Evolutionary conservation across 2,329 filamentous ascomycete genomes (phyloP).

Genomic region (Colletotrichum magnum): DNA sequence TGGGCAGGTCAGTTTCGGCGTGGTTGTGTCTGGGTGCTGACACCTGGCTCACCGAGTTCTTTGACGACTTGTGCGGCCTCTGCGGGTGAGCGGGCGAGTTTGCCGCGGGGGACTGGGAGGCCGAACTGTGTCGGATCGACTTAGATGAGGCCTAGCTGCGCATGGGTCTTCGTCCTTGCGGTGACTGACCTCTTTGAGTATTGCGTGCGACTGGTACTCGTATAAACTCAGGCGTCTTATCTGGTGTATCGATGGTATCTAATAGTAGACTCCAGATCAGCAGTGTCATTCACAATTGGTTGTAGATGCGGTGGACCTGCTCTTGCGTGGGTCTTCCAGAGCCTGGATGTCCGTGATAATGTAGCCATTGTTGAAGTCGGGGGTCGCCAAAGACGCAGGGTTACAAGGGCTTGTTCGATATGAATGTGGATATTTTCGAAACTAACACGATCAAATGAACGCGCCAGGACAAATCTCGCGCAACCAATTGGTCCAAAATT

Average conservation of each 20-base stretch:
- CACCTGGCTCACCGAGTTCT: slow-evolving; percentile 43
- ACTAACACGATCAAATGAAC: not conserved
- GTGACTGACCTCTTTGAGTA: slow-evolving; percentile 16
- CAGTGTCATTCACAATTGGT: not conserved
- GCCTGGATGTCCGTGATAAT: not conserved
- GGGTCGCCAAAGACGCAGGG: not conserved
- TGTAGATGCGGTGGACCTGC: not conserved
- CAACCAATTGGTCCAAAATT: not conserved
- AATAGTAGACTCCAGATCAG: not conserved
- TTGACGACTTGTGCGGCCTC: slow-evolving; percentile 44
- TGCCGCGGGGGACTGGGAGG: slow-evolving; percentile 45
- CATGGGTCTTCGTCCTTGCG: too few relatives aligned
- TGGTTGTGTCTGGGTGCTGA: not conserved
- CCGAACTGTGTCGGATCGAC: slow-evolving; percentile 42
- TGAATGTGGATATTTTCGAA: not conserved
- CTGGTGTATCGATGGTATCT: not conserved
- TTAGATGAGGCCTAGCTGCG: not conserved
- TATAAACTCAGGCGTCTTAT: slow-evolving; percentile 13
- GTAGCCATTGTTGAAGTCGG: not conserved
- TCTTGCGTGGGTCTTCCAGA: slow-evolving; percentile 1
- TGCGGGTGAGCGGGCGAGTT: slow-evolving; percentile 40
- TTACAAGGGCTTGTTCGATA: not conserved
- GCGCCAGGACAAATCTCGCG: not conserved
- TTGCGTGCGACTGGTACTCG: slow-evolving; percentile 10
- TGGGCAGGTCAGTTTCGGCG: slow-evolving; percentile 11